Base-by-base conservation (phyloP, 495 filamentous ascomycete species). In the Cladorrhinum samala region DNA sequence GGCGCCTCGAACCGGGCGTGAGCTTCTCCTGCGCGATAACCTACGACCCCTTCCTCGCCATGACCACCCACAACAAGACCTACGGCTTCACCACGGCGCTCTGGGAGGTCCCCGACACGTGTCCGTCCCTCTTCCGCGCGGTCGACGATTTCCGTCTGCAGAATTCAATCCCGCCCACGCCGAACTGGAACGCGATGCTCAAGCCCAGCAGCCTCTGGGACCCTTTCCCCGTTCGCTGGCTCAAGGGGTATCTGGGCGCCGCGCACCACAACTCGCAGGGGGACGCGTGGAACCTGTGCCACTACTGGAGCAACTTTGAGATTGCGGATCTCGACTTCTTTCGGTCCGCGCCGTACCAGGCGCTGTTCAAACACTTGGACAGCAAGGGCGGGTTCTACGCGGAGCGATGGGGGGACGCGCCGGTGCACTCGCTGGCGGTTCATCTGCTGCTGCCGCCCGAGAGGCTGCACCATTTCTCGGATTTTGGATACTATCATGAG, bases 251-350 rank as follows among this genome's bases (percentile, higher is more conserved):
- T 60, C 66, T 75, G 20, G 58, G 67, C 24, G 17, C 21, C 3
- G 23, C n/a, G 24, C 67, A 72, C 46, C 66, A 65, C 49, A 63
- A 70, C 36, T 39, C 50, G 0, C 3, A 57, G 30, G 74, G 71
- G 25, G 68, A 73, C 23, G 52, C 61, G 27, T 81, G 78, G 70
- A 81, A 74, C 52, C 58, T 73, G 18, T 81, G 78, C 50, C 78
- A 81, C 59, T 81, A 80, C 55, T 81, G 78, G 78, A 77, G 71
- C 57, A 81, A 81, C 50, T 81, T 81, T 37, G 78, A 81, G 57
- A 79, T 81, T 50, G 78, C 72, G 43, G 68, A 75, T 50, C 62
- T 81, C n/a, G 75, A 76, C 42, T 79, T 81, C 52, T 81, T 77
- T 59, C 68, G 78, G 13, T 57, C 69, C 14, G 51, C 66, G 20